Evolutionary conservation across 2,329 filamentous ascomycete genomes (phyloP).

Genomic region (Leptographium lundbergii): DNA sequence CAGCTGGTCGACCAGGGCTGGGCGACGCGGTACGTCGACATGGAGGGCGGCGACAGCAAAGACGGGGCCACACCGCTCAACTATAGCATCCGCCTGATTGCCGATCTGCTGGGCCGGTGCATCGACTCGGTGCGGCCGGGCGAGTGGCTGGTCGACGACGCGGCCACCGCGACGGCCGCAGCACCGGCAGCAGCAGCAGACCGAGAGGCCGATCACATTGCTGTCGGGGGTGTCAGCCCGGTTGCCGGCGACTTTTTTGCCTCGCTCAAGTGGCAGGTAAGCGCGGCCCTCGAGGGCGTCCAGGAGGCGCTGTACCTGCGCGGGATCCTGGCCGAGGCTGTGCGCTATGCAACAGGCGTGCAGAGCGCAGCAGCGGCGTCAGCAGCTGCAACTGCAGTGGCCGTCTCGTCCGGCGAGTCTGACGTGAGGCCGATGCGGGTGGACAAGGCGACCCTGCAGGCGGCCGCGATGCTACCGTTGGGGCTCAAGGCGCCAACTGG

Average conservation of each 20-base stretch:
- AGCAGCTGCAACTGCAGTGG: constrained; percentile 37
- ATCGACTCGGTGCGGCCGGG: constrained; percentile 63
- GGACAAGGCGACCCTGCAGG: constrained; percentile 13
- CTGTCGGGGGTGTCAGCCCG: background rate
- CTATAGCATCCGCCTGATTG: constrained; percentile 56
- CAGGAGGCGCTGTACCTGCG: constrained; percentile 55
- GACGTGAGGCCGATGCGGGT: constrained; percentile 17
- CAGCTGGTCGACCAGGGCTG: constrained; percentile 65
- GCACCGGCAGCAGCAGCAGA: too few species aligned
- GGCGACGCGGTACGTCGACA: constrained; percentile 59
- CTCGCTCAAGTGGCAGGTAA: constrained; percentile 54
- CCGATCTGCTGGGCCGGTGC: constrained; percentile 58
- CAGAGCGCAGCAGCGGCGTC: constrained; percentile 48
- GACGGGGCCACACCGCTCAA: constrained; percentile 44
- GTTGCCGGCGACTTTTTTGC: constrained; percentile 45
- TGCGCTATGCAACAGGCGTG: constrained; percentile 39
- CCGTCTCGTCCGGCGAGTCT: background rate
- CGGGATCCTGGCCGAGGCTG: constrained; percentile 51
- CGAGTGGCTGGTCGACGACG: constrained; percentile 58
- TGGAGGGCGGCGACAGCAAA: constrained; percentile 28
- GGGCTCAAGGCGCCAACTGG: constrained; percentile 45
- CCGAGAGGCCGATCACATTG: background rate
- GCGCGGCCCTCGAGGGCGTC: constrained; percentile 57
- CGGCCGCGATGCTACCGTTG: constrained; percentile 46
- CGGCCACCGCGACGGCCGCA: constrained; percentile 17